phyloP scores from a whole-genome alignment of 2,329 filamentous ascomycete species.

The Monosporascus sp. region DNA sequence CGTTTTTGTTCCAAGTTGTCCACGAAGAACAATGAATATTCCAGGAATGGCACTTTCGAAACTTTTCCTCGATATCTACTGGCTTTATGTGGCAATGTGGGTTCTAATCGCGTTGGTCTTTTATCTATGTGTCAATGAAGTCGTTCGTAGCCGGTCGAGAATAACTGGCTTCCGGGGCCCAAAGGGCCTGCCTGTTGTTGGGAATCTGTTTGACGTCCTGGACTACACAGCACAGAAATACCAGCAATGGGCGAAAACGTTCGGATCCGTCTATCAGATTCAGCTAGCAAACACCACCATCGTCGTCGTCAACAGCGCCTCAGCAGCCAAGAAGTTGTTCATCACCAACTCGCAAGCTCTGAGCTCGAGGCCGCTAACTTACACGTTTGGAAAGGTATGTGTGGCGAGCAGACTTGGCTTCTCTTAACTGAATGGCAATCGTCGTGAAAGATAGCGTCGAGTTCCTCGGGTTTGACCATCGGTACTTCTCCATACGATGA shows the following conservation, averaged over 20 bases:
- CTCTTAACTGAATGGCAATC: neutral
- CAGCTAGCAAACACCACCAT: constrained; percentile 66
- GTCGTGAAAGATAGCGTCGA: constrained; percentile 47
- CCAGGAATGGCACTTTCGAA: no score
- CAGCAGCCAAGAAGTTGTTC: constrained; percentile 69
- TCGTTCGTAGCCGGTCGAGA: constrained; percentile 17
- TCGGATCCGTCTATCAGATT: constrained; percentile 61
- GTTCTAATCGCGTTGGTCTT: constrained; percentile 6
- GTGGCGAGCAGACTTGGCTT: no score
- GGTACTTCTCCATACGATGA: constrained; percentile 82
- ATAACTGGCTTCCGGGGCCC: constrained; percentile 22
- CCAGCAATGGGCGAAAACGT: constrained; percentile 53
- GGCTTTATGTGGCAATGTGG: constrained; percentile 1
- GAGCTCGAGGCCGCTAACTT: constrained; percentile 71
- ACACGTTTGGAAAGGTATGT: constrained; percentile 71
- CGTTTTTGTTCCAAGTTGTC: neutral
- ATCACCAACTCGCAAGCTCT: constrained; percentile 73
- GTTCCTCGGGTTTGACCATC: constrained; percentile 74
- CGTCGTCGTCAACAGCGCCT: constrained; percentile 74
- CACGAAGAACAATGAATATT: neutral
- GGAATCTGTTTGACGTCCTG: constrained; percentile 56
- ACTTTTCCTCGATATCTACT: neutral
- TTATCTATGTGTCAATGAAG: constrained; percentile 20
- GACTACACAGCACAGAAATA: constrained; percentile 48
- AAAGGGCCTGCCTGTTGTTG: constrained; percentile 42